phyloP scores from a whole-genome alignment of 2,329 filamentous ascomycete species.

The Cercospora beticola region DNA sequence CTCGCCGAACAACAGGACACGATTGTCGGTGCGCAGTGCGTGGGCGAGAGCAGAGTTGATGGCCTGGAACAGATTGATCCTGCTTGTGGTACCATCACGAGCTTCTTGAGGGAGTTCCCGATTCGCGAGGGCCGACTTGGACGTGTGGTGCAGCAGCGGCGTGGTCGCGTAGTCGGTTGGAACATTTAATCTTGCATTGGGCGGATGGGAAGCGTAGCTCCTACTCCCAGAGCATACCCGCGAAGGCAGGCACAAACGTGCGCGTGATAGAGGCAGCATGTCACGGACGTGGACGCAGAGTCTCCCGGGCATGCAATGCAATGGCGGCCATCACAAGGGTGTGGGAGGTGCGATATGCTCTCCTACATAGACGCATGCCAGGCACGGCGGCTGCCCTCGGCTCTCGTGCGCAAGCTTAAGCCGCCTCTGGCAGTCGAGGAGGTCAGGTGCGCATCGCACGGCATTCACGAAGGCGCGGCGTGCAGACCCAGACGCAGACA shows the following conservation, averaged over 20 bases:
- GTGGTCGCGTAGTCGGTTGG: constrained; percentile 85
- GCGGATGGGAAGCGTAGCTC: constrained; percentile 51
- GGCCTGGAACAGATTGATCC: constrained; percentile 90
- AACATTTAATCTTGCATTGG: constrained; percentile 69
- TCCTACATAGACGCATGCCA: not conserved
- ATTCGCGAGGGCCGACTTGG: constrained; percentile 68
- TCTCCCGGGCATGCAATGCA: not conserved
- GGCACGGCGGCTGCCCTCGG: not conserved
- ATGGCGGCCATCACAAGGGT: not conserved
- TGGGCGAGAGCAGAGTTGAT: constrained; percentile 86
- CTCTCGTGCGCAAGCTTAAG: not conserved
- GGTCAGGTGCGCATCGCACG: not conserved
- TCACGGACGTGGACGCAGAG: not conserved
- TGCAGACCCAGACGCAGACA: not conserved
- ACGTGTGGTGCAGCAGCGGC: constrained; percentile 75
- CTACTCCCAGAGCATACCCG: not conserved
- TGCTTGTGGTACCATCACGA: constrained; percentile 61
- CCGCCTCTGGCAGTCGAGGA: not conserved
- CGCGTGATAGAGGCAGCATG: not conserved
- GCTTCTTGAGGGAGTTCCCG: constrained; percentile 61
- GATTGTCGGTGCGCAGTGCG: constrained; percentile 78
- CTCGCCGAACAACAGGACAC: constrained; percentile 89
- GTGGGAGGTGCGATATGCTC: not conserved
- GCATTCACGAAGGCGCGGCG: not conserved
- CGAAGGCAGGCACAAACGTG: not conserved